phyloP scores from a whole-genome alignment of 768 basidiomycete species.

The Termitomyces sp. region DNA sequence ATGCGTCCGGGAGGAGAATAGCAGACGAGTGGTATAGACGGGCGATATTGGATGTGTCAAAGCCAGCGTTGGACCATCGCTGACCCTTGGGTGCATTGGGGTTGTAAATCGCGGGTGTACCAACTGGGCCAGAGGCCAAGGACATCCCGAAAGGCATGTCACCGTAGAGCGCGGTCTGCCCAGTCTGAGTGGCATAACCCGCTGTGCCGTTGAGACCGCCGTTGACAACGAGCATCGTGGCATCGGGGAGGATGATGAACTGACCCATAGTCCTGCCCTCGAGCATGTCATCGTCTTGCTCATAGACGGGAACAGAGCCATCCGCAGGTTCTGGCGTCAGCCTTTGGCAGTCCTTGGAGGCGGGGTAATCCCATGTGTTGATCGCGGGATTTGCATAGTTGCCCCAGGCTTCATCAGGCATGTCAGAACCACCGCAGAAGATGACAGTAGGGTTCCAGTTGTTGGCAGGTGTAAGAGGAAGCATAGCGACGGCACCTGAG shows the following conservation, averaged over 20 bases:
- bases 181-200: conserved; percentile 57
- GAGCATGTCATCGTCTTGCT: conserved; percentile 71
- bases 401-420: conserved; percentile 70
- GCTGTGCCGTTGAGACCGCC: conserved; percentile 83
- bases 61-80: conserved; percentile 57
- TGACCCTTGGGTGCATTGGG: conserved; percentile 54
- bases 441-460: conserved; percentile 81
- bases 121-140: conserved; percentile 64
- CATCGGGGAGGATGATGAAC: conserved; percentile 78
- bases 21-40: conserved; percentile 82
- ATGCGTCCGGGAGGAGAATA: conserved; percentile 72
- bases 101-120: conserved; percentile 68
- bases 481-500: conserved; percentile 83
- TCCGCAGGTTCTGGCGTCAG: conserved; percentile 83
- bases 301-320: conserved; percentile 53
- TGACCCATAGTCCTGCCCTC: conserved; percentile 88
- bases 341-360: conserved; percentile 72
- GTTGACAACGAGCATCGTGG: conserved; percentile 73
- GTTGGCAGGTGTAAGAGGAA: conserved; percentile 87
- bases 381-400: conserved; percentile 71
- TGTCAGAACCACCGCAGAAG: conserved; percentile 88
- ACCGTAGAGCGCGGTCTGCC: conserved; percentile 31
- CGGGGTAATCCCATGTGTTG: conserved; percentile 69
- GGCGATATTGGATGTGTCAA: conserved; percentile 49
- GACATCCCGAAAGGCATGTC: conserved; percentile 59